Conservation (phyloP, 2,329 filamentous ascomycete genomes). For the Capronia americana region DNA sequence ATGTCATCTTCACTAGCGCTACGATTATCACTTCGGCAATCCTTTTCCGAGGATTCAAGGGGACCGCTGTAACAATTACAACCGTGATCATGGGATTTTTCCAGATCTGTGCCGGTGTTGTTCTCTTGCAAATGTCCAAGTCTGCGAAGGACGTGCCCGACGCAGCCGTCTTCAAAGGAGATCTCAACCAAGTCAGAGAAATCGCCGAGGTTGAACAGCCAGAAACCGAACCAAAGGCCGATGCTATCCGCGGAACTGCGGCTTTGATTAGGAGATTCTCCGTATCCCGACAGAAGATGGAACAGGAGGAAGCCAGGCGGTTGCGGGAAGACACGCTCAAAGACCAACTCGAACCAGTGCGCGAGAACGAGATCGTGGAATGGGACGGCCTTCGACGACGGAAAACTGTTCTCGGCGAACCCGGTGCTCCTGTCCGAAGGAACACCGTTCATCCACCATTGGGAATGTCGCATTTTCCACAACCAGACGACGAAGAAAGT, state of each 20-base stretch:
- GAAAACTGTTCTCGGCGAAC: conserved; percentile 61
- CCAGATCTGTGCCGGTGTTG: conserved; percentile 89
- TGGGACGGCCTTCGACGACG: conserved; percentile 90
- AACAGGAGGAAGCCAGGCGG: conserved; percentile 77
- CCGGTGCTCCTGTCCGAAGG: conserved; percentile 50
- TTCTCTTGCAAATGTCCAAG: conserved; percentile 94
- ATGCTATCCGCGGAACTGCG: conserved; percentile 89
- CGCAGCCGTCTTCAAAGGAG: conserved; percentile 86
- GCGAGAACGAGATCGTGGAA: conserved; percentile 80
- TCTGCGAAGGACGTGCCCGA: conserved; percentile 98
- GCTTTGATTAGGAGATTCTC: conserved; percentile 87
- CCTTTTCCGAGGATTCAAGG: conserved; percentile 92
- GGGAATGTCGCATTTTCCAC: conserved; percentile 85
- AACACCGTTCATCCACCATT: conserved; percentile 74
- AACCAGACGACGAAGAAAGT: conserved; percentile 44
- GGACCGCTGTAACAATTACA: conserved; percentile 76
- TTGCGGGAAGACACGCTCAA: conserved; percentile 77
- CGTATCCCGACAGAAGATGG: conserved; percentile 74
- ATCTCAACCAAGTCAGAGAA: conserved; percentile 92
- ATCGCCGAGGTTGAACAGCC: conserved; percentile 94
- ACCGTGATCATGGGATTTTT: conserved; percentile 94
- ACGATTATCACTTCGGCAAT: conserved; percentile 94
- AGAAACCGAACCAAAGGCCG: conserved; percentile 95
- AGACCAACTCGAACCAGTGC: conserved; percentile 74
- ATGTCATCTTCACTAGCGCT: conserved; percentile 95